Base-by-base conservation (phyloP, 2,329 filamentous ascomycete species). In the Hortaea werneckii region DNA sequence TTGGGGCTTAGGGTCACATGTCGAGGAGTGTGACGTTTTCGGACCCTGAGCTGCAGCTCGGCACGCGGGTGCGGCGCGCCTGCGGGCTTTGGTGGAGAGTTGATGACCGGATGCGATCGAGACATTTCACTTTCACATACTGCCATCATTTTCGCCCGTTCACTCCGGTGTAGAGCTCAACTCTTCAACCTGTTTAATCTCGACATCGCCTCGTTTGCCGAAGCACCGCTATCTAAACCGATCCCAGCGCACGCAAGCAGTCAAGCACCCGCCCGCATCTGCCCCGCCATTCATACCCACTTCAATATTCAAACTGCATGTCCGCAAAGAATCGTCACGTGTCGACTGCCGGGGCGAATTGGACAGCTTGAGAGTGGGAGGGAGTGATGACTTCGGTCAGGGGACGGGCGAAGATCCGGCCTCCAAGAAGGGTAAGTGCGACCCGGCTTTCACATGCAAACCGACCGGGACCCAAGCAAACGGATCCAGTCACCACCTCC, bases 351-450 rank as follows among this genome's bases (percentile, higher is more conserved):
- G 20, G 20, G 20, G 20, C 20, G 20, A 20, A 20, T 2, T 2
- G 4, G 20, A 20, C 20, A 20, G 20, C 20, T 20, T 20, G 20
- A 20, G 20, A 2, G 20, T 20, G 20, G 37, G 42, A 20, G 27
- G 7, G 39, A 5, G 10, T 44, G 43, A 54, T 58, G 54, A 52
- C 58, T 51, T 70, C 77, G 60, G 69, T 69, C 49, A 71, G 76
- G 61, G 75, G 75, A 41, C 71, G 74, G 50, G 70, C 74, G 39
- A 84, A 81, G 61, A 85, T 87, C 50, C 70, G 81, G 44, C 77
- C 82, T 46, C 83, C 83, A 32, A 71, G 80, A 61, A 73, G 78
- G 65, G 83, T 86, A 72, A 63, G 79, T 74, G 42, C 41, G 32
- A 9, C 8, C 32, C 30, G 44, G 39, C 52, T 40, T 42, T 54